These are phyloP conservation scores for Neopestalotiopsis sp. DNA, from an alignment of 2,329 filamentous ascomycete genomes.

Conservation along the genomic window DNA sequence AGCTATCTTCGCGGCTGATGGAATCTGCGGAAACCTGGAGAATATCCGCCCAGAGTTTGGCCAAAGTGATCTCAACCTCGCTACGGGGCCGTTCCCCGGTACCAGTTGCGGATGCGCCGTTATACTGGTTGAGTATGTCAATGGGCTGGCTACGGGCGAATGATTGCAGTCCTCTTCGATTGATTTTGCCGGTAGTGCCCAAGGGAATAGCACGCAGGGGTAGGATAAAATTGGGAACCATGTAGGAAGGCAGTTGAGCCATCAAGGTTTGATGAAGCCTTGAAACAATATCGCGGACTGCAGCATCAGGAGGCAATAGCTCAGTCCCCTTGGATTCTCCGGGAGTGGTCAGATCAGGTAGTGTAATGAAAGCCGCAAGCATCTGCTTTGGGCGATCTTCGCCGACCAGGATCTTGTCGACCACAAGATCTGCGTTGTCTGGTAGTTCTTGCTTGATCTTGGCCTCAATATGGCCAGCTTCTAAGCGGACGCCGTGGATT, in stretches of 20 bases:
- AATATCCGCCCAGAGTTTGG: slow-evolving; percentile 14
- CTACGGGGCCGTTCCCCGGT: slow-evolving; percentile 5
- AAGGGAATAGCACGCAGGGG: slow-evolving; percentile 13
- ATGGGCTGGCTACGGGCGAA: slow-evolving; percentile 4
- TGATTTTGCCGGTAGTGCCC: slow-evolving; percentile 14
- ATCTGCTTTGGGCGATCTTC: slow-evolving; percentile 15
- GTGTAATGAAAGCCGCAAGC: slow-evolving; percentile 17
- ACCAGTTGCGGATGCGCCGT: slow-evolving; percentile 7
- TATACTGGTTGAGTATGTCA: slow-evolving; percentile 15
- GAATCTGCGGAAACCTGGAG: slow-evolving; percentile 9
- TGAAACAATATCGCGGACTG: slow-evolving; percentile 12
- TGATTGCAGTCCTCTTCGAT: slow-evolving; percentile 13
- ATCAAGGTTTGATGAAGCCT: slow-evolving; percentile 15
- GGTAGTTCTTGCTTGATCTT: slow-evolving; percentile 18
- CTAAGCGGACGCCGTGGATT: slow-evolving; percentile 16
- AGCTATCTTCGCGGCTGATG: slow-evolving; percentile 9
- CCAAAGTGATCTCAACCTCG: slow-evolving; percentile 9
- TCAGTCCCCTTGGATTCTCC: not conserved
- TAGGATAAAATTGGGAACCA: slow-evolving; percentile 16
- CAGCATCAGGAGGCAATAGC: slow-evolving; percentile 8
- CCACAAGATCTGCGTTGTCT: slow-evolving; percentile 9
- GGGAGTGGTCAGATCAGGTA: slow-evolving; percentile 7
- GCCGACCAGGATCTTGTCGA: slow-evolving; percentile 17
- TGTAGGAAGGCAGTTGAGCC: slow-evolving; percentile 14
- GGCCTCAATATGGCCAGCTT: slow-evolving; percentile 17